Evolutionary conservation across 75 land plant species (phyloP), one percentile per base, ranked within the genome.

Genomic region (Isoetes taiwanensis): DNA sequence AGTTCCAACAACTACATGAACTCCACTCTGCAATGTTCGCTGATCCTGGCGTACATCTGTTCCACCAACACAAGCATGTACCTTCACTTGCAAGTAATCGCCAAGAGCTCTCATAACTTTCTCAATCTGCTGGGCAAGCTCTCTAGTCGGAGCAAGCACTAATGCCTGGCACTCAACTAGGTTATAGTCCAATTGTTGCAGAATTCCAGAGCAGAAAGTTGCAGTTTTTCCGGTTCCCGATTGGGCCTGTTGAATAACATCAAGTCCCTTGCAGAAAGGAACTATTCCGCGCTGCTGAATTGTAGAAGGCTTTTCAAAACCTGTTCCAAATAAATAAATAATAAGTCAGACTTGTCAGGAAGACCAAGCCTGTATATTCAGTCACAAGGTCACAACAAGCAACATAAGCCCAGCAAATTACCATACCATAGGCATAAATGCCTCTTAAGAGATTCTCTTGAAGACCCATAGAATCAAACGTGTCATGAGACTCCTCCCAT

Each of bases 261-360:
- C 89, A 61, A 73, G 66, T 0, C 85, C 85, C 62, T 75, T 71
- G 70, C 75, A 68, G 70, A 84, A 87, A 10, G 90, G 85, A 25
- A 87, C 90, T 55, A 84, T 84, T 1, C 90, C 94, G 50, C 90
- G 72, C 53, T 82, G 79, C 56, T 82, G 81, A 41, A 82, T 81
- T 0, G 78, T 71, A 65, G 85, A 77, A 1, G 85, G 85, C 71
- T 81, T 81, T 74, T 78, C 85, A 63, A 81, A 81, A 66, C 80
- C 85, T 80, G 61, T 12, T n/a, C 3, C 41, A 4, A 38, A 43
- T 5, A 43, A 4, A 43, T 4, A 43, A 3, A 19, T 6, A 4
- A 19, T 5, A 43, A 14, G 14, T 14, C 50, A 5, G 50, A 43
- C 14, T 5, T 6, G 3, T 19, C 17, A 5, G 3, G 17, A 43